phyloP scores from a whole-genome alignment of 129 eudicot genomes.

The Centaurea solstitialis region DNA sequence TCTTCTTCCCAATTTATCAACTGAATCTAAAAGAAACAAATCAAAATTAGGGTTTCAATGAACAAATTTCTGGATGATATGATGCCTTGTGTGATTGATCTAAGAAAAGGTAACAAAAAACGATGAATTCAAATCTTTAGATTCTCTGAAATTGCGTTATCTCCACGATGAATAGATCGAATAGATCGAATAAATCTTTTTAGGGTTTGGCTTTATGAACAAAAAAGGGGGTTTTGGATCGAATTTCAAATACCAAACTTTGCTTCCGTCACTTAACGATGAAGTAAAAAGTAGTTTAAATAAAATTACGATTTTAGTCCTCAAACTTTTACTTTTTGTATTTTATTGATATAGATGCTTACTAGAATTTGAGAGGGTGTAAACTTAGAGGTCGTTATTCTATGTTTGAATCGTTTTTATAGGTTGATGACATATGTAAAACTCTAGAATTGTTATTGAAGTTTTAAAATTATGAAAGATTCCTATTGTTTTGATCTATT shows the following conservation, averaged over 20 bases:
- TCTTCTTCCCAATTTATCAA: not conserved
- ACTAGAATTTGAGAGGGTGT: no score
- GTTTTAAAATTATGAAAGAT: no score
- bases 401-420: no score
- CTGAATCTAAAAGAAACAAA: slow-evolving; percentile 1
- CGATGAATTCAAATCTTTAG: not conserved
- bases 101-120: not conserved
- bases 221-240: not conserved
- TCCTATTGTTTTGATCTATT: no score
- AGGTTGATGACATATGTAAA: no score
- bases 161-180: no score
- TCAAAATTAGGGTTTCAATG: slow-evolving; percentile 13
- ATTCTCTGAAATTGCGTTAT: slow-evolving; percentile 27
- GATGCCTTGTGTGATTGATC: not conserved
- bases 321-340: not conserved
- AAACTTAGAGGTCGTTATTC: no score
- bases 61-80: not conserved
- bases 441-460: no score
- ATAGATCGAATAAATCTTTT: slow-evolving; percentile 16
- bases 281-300: no score
- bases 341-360: no score
- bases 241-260: slow-evolving; percentile 18
- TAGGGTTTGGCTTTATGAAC: slow-evolving; percentile 13
- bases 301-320: not conserved
- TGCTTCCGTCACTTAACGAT: no score